Conservation (phyloP, 2,329 filamentous ascomycete genomes). For the Colletotrichum spinosum region DNA sequence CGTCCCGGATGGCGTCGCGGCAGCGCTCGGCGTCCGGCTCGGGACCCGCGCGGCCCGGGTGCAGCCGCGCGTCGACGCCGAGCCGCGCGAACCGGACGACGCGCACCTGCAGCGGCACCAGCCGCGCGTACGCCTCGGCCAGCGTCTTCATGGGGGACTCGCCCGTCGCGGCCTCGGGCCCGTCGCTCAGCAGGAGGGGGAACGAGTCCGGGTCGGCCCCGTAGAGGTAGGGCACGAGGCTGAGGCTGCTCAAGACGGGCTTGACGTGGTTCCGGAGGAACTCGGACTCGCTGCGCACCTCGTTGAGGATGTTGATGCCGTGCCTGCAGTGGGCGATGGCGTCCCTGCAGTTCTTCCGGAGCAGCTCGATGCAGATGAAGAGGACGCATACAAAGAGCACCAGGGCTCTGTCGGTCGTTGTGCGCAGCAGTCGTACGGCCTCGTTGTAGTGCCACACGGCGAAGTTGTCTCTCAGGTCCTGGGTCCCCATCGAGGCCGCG, state of each 20-base stretch:
- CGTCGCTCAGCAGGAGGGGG: not conserved
- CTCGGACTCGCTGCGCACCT: slow-evolving; percentile 1
- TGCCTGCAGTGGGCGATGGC: slow-evolving; percentile 22
- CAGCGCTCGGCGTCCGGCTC: slow-evolving; percentile 10
- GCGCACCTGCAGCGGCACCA: slow-evolving; percentile 44
- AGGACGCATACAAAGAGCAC: slow-evolving; percentile 39
- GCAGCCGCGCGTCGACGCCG: slow-evolving; percentile 39
- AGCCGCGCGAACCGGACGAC: slow-evolving; percentile 44
- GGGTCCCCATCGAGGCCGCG: too few species aligned
- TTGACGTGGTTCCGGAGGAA: slow-evolving; percentile 15
- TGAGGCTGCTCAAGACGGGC: slow-evolving; percentile 5
- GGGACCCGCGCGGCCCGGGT: not conserved
- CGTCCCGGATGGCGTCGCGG: not conserved
- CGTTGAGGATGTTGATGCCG: slow-evolving; percentile 30
- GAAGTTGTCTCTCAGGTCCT: slow-evolving; percentile 4
- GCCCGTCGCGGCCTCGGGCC: not conserved
- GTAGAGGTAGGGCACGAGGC: slow-evolving; percentile 4
- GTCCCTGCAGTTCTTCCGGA: slow-evolving; percentile 10
- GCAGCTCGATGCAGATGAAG: slow-evolving; percentile 38
- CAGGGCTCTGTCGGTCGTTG: slow-evolving; percentile 28
- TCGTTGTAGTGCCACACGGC: slow-evolving; percentile 37
- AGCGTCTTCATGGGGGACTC: slow-evolving; percentile 21
- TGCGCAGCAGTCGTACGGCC: slow-evolving; percentile 34
- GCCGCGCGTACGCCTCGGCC: slow-evolving; percentile 44
- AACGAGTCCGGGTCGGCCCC: slow-evolving; percentile 7